phyloP scores from a whole-genome alignment of 257 asterid genomes.

The Solanum okadae region DNA sequence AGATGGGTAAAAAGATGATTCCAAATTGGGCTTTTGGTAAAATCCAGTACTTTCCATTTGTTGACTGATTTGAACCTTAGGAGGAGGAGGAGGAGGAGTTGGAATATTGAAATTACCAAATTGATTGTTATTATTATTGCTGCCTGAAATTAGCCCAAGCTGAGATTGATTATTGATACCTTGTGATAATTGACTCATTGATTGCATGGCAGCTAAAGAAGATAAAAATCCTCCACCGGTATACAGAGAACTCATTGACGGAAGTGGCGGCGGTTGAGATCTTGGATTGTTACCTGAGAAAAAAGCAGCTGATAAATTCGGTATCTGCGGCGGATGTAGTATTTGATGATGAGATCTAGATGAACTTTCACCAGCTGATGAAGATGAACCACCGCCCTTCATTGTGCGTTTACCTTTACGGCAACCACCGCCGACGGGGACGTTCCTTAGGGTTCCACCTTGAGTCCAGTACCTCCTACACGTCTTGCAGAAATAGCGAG shows the following conservation, averaged over 20 bases:
- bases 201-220: conserved; percentile 9
- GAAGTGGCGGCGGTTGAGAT: background rate
- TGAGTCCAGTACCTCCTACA: conserved; percentile 35
- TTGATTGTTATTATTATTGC: background rate
- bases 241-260: conserved; percentile 3
- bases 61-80: background rate
- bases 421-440: conserved; percentile 27
- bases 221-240: conserved; percentile 6
- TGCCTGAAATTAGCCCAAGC: background rate
- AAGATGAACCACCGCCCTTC: background rate
- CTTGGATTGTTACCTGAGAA: background rate
- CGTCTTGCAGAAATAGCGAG: conserved; percentile 24
- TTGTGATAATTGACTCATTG: conserved; percentile 1
- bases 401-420: conserved; percentile 13
- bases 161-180: conserved; percentile 2
- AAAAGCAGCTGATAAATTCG: background rate
- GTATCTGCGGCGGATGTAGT: background rate
- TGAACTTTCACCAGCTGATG: conserved; percentile 10
- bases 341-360: background rate
- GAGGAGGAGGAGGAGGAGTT: background rate
- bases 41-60: background rate
- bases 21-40: background rate
- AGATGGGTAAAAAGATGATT: conserved; percentile 4
- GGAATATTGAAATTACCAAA: conserved; percentile 3
- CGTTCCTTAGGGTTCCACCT: conserved; percentile 30